These are phyloP conservation scores for Colletotrichum sp. DNA, from an alignment of 2,329 filamentous ascomycete genomes.

Conservation along the genomic window DNA sequence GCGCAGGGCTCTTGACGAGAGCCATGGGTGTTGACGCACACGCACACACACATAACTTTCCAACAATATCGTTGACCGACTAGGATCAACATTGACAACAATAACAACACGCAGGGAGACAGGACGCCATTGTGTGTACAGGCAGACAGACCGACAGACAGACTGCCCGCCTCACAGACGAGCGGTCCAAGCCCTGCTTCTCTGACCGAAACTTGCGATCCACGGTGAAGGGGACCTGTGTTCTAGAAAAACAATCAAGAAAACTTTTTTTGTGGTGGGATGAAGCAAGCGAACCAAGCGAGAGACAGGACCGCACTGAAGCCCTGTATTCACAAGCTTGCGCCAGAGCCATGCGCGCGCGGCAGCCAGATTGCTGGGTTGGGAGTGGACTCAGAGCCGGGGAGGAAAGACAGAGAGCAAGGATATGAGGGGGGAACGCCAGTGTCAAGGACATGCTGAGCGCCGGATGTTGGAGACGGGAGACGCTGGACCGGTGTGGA, in stretches of 20 bases:
- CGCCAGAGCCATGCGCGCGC: not conserved
- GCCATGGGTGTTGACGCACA: not conserved
- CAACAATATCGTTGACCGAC: not conserved
- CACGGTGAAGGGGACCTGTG: not conserved
- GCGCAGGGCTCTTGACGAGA: not conserved
- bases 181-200: not conserved
- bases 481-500: constrained; percentile 6
- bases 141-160: not conserved
- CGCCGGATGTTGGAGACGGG: constrained; percentile 10
- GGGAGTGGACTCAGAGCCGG: not conserved
- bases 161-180: not conserved
- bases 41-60: not conserved
- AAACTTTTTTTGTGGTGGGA: constrained; percentile 9
- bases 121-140: not conserved
- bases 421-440: not conserved
- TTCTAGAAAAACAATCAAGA: constrained; percentile 1
- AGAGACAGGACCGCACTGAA: constrained; percentile 1
- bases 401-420: not conserved
- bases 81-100: not conserved
- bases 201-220: constrained; percentile 1
- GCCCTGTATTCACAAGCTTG: constrained; percentile 18
- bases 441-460: not conserved
- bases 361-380: constrained; percentile 11
- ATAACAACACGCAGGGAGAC: not conserved
- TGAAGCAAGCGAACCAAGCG: constrained; percentile 11